Evolutionary conservation across 768 basidiomycete species (phyloP), one percentile per base, ranked within the genome.

Genomic region (Boletus pseudopeckii): DNA sequence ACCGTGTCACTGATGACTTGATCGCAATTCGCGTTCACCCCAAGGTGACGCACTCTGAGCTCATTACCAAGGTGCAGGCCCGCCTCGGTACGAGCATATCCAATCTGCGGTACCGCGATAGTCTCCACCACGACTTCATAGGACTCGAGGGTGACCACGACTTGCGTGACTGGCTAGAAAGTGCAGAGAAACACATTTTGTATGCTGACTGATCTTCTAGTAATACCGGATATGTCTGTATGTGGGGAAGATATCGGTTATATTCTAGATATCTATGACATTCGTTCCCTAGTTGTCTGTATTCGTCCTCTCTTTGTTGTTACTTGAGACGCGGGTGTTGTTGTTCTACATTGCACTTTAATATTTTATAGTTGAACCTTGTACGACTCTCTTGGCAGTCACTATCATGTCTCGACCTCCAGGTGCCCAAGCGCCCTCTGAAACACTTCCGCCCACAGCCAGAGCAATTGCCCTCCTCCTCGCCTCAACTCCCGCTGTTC

Each of bases 1-100:
- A 97, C 73, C 83, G 90, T 37, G 79, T 87, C 52, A 87, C 92
- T 24, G 95, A 98, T 66, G 97, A 99, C 70, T 75, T 98, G 50
- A 93, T 98, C 58, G 97, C 97, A 5, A 97, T 98, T 52, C 86
- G 97, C 14, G 96, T 98, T 28, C 94, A 96, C 66, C 97, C 97
- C 22, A 83, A 80, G 48, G 94, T 98, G 38, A 84, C 89, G 8
- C 88, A 90, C 64, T 75, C 72, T 10, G 92, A 96, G 64, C 77
- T 99, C 56, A 86, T 97, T 79, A 90, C 85, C 47, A 99, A 98
- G 74, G 90, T 98, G 33, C 85, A 92, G 63, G 81, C 88, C 34
- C 83, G 97, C 48, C 75, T 98, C 7, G 94, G 92, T 1, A 79
- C 79, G 14, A 86, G 88, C 73, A 78, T 96, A 34, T 74, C 66